Evolutionary conservation across 257 asterid genomes (phyloP), one percentile per base, ranked within the genome.

Genomic region (Avicennia marina): DNA sequence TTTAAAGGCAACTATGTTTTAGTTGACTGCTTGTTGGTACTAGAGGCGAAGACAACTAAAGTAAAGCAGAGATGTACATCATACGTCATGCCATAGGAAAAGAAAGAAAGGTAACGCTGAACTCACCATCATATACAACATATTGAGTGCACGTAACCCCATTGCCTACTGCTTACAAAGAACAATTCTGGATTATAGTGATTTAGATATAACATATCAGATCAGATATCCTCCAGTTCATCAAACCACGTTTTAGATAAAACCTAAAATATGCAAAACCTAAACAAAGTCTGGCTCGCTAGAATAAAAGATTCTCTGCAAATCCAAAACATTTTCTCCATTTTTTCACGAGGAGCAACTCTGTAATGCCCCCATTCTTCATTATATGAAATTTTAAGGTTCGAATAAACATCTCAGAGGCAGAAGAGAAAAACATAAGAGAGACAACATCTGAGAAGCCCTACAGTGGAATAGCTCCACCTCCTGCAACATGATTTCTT

Each of bases 401-500:
- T 61, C 54, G 41, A 47, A 8, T 34, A 27, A 40, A 46, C 40
- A 29, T n/a, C 26, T n/a, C 50, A 43, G 48, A 18, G 41, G 11
- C 48, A 46, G 4, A 60, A 22, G 13, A 34, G 43, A 47, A 13
- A 53, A 12, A 46, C 22, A 32, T 10, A 49, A 49, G 32, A 42
- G 51, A 13, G 63, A 26, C 19, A 18, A 48, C 22, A 60, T 32
- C 31, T 19, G 10, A 27, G 38, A 40, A 53, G n/a, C 29, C 55
- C 27, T n/a, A 26, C 38, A 7, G 20, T 22, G 43, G 53, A 53
- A 33, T 11, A 53, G 45, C n/a, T 25, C 39, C 27, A 64, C 52
- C 45, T 45, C 64, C 41, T 12, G 53, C 49, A 43, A 16, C 63
- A 53, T 32, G 43, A 34, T 26, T 16, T 16, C 27, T 45, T 29